Evolutionary conservation across 2,329 filamentous ascomycete species (phyloP), one percentile per base, ranked within the genome.

Genomic region (Fusarium globosum): DNA sequence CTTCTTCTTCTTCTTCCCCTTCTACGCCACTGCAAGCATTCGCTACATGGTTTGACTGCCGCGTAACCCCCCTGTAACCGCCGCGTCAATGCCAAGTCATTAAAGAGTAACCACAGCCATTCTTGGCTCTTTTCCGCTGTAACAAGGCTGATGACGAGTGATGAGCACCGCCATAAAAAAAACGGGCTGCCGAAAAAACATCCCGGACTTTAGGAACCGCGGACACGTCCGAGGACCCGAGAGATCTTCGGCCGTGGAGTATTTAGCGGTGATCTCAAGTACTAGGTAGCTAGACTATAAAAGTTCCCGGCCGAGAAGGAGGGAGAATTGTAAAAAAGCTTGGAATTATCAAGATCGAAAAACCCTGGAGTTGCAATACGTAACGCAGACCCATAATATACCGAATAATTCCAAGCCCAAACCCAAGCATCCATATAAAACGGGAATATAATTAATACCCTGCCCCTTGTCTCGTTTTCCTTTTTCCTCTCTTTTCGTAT

Each of bases 361-460:
- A 21, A 33, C 41, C 30, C 43, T 15, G 35, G 15, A 41, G 55
- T 58, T 64, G 63, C 30, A 36, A 58, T 59, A 59, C 71, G 59
- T 71, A 61, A 59, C 41, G 23, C 56, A 67, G 64, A 52, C 63
- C 69, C 64, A 70, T 70, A 70, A 41, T 55, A 55, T 18, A 30
- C 30, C 30, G 11, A 30, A 30, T 30, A 41, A n/a, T n/a, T n/a
- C 51, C 45, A 14, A 33, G 12, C 30, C 30, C 23, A 53, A 33
- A 6, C 9, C 6, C n/a, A 23, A 43, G 45, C 26, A 28, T 48
- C 20, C 36, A 38, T 38, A 38, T 11, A 38, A 7, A 16, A 65
- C 49, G 59, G 46, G 53, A 16, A 39, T 70, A 57, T 72, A 72
- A 49, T 49, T 64, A 65, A 49, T 49, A 60, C 45, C 62, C 52